These are phyloP conservation scores for Mortierella sp. DNA, from an alignment of 371 early-diverging fungal species.

Conservation along the genomic window DNA sequence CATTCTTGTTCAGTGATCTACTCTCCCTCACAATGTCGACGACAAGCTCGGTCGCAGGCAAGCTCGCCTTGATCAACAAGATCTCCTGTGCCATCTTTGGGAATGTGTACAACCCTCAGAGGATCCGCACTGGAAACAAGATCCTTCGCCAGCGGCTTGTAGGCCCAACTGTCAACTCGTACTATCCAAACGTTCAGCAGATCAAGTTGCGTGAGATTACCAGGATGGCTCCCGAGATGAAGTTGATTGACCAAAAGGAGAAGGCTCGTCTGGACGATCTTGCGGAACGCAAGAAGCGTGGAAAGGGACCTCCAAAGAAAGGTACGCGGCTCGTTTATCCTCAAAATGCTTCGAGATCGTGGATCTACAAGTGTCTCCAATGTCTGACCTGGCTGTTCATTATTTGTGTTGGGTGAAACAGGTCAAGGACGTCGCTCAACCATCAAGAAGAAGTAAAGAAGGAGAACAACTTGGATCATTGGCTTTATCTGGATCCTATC, in stretches of 20 bases:
- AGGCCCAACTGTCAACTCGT: constrained; percentile 72
- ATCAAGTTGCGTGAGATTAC: constrained; percentile 70
- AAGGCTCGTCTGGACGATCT: constrained; percentile 76
- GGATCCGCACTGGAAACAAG: constrained; percentile 78
- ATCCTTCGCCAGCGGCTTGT: constrained; percentile 74
- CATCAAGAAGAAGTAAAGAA: constrained; percentile 72
- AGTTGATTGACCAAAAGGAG: constrained; percentile 71
- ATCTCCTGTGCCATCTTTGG: constrained; percentile 75
- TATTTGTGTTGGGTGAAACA: constrained; percentile 14
- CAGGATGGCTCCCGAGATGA: constrained; percentile 67
- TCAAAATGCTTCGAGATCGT: not conserved
- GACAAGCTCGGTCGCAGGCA: constrained; percentile 18
- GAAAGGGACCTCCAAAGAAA: constrained; percentile 88
- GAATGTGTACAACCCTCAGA: constrained; percentile 78
- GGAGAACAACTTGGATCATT: not conserved
- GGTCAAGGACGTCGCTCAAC: constrained; percentile 73
- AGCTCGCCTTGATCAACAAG: constrained; percentile 66
- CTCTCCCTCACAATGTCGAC: constrained; percentile 10
- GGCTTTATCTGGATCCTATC: no score
- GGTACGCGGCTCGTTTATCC: no score
- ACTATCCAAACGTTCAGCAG: constrained; percentile 70
- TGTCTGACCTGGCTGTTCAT: not conserved
- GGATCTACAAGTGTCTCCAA: not conserved
- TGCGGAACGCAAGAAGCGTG: constrained; percentile 75
- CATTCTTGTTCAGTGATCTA: not conserved